These are phyloP conservation scores for Pythium volutum DNA, from an alignment of 352 stramenopile genomes.

Conservation along the genomic window DNA sequence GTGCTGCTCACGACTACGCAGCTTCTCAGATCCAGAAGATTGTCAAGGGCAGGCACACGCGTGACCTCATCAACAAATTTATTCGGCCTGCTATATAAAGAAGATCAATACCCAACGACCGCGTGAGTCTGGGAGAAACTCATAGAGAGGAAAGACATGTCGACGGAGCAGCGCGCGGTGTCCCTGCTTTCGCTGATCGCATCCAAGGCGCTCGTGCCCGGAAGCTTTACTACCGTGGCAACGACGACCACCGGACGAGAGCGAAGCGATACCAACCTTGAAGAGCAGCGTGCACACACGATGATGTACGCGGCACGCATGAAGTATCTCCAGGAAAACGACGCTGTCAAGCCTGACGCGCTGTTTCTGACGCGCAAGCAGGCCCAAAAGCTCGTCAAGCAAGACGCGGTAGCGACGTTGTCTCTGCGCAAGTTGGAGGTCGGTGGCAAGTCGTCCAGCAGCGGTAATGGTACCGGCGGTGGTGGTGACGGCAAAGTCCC, in stretches of 20 bases:
- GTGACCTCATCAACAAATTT: slow-evolving; percentile 47
- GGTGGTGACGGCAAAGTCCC: slow-evolving; percentile 8
- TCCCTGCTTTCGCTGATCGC: slow-evolving; percentile 37
- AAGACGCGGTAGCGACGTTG: slow-evolving; percentile 35
- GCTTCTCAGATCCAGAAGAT: slow-evolving; percentile 53
- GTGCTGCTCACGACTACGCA: slow-evolving; percentile 28
- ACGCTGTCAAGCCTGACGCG: slow-evolving; percentile 46
- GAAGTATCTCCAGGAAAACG: slow-evolving; percentile 61
- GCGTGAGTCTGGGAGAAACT: not conserved
- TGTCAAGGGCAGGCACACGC: slow-evolving; percentile 51
- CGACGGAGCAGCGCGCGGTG: slow-evolving; percentile 18
- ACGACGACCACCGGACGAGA: slow-evolving; percentile 1
- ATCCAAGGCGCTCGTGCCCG: slow-evolving; percentile 26
- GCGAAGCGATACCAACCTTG: slow-evolving; percentile 18
- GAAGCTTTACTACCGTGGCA: slow-evolving; percentile 8
- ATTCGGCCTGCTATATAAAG: slow-evolving; percentile 29
- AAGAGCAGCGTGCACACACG: slow-evolving; percentile 53
- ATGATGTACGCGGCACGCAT: slow-evolving; percentile 83
- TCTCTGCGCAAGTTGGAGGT: slow-evolving; percentile 49
- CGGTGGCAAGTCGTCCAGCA: not conserved
- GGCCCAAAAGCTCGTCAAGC: slow-evolving; percentile 59
- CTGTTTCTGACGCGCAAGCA: slow-evolving; percentile 80
- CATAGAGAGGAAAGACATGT: not conserved
- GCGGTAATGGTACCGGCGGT: not conserved
- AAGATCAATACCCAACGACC: not conserved